phyloP scores from a whole-genome alignment of 306 rosid genomes.

The Corylus avellana region DNA sequence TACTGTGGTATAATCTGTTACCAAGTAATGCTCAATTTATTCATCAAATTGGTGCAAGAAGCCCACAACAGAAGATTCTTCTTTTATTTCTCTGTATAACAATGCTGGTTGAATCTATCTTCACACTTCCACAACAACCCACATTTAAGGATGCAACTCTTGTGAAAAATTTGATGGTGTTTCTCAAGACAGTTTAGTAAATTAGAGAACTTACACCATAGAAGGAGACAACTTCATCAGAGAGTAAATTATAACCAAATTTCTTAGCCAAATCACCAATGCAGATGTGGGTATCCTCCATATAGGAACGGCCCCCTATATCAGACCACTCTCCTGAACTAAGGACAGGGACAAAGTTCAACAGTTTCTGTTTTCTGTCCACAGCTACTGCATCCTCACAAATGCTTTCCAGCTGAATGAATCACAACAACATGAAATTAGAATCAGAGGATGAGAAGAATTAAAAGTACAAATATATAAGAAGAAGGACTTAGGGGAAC shows the following conservation, averaged over 20 bases:
- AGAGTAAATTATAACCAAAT: conserved; percentile 41
- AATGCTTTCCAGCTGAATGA: conserved; percentile 81
- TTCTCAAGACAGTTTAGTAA: conserved; percentile 2
- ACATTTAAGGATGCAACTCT: not conserved
- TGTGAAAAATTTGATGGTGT: not conserved
- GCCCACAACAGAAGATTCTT: not conserved
- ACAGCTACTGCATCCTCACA: conserved; percentile 65
- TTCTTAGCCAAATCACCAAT: conserved; percentile 75
- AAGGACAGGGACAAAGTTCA: conserved; percentile 58
- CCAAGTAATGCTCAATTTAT: not conserved
- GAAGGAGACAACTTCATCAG: conserved; percentile 71
- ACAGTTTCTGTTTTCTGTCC: conserved; percentile 55
- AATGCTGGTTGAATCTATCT: not conserved
- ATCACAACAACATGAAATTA: conserved; percentile 13
- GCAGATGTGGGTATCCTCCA: conserved; percentile 96
- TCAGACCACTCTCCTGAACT: conserved; percentile 96
- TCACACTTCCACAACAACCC: not conserved
- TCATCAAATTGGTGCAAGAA: not conserved
- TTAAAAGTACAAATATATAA: not conserved
- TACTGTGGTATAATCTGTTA: not conserved
- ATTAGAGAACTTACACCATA: conserved; percentile 74
- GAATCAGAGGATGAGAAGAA: conserved; percentile 13
- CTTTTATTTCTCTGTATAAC: not conserved
- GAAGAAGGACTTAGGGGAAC: conserved; percentile 17
- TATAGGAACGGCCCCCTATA: conserved; percentile 66